Conservation (phyloP, 2,329 filamentous ascomycete genomes). For the Penicillium sp. region DNA sequence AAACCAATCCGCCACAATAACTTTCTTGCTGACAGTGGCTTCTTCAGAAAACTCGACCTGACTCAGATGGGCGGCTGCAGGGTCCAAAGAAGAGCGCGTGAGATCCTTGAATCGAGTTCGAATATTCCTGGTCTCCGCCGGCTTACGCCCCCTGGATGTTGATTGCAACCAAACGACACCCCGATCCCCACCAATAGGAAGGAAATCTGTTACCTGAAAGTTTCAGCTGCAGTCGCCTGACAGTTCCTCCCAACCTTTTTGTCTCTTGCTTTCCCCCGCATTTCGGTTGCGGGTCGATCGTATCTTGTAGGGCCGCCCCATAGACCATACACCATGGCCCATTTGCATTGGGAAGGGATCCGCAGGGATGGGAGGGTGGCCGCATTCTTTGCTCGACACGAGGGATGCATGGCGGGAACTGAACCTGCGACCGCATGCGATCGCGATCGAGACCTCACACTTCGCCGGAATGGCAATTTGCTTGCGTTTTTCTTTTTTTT, state of each 20-base stretch:
- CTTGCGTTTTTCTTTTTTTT: not conserved
- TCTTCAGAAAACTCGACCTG: not conserved
- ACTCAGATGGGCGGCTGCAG: not conserved
- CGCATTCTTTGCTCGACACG: not conserved
- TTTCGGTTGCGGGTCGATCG: conserved; percentile 13
- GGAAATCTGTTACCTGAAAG: not conserved
- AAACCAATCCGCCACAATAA: too few relatives aligned
- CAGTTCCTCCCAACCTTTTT: not conserved
- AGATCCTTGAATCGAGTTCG: not conserved
- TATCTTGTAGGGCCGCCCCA: not conserved
- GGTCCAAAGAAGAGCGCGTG: not conserved
- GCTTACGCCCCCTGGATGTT: not conserved
- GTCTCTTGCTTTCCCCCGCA: conserved; percentile 5
- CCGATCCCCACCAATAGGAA: not conserved
- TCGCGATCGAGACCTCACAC: not conserved
- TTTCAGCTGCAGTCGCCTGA: not conserved
- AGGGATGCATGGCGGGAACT: not conserved
- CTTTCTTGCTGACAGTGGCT: too few relatives aligned
- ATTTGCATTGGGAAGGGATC: conserved; percentile 5
- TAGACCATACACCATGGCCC: too few relatives aligned
- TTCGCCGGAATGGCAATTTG: not conserved
- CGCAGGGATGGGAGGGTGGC: conserved; percentile 2
- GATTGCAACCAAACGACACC: conserved; percentile 1
- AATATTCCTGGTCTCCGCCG: not conserved
- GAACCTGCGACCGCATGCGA: not conserved